Conservation (phyloP, 495 filamentous ascomycete species). For the Penicillium daleae region DNA sequence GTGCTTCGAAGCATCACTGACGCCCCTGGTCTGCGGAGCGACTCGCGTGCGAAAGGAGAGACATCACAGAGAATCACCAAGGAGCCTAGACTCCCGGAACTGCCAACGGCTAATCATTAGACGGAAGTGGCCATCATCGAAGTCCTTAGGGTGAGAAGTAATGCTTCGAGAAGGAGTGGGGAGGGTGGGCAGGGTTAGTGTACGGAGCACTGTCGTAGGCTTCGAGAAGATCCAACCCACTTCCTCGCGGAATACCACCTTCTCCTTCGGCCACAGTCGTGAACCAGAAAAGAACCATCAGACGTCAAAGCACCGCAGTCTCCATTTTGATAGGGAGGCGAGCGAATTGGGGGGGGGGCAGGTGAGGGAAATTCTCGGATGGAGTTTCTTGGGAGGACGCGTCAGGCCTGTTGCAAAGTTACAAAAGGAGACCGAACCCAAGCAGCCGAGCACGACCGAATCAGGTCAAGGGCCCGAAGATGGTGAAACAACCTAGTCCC, state of each 20-base stretch:
- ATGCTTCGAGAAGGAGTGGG: not conserved
- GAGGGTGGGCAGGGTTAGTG: not conserved
- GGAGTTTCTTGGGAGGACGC: constrained; percentile 34
- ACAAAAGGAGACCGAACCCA: constrained; percentile 21
- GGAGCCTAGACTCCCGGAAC: not conserved
- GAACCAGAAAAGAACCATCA: not conserved
- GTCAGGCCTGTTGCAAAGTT: constrained; percentile 40
- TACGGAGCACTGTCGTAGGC: too few relatives aligned
- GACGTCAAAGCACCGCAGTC: not conserved
- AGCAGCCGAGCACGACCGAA: constrained; percentile 26
- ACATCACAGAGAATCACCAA: not conserved
- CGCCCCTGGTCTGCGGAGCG: not conserved
- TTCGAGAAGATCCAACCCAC: not conserved
- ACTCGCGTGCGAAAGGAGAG: not conserved
- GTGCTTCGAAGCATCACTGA: not conserved
- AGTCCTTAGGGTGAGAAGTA: not conserved
- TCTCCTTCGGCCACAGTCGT: constrained; percentile 5
- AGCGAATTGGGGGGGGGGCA: constrained; percentile 9
- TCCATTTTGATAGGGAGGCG: constrained; percentile 1
- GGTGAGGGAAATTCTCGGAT: not conserved
- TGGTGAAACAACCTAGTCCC: constrained; percentile 39
- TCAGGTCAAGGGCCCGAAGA: constrained; percentile 41
- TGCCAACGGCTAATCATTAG: not conserved
- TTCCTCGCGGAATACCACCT: constrained; percentile 13
- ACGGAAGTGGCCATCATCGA: not conserved